phyloP scores from a whole-genome alignment of 805 yeast genomes.

The Scheffersomyces stipitis region DNA sequence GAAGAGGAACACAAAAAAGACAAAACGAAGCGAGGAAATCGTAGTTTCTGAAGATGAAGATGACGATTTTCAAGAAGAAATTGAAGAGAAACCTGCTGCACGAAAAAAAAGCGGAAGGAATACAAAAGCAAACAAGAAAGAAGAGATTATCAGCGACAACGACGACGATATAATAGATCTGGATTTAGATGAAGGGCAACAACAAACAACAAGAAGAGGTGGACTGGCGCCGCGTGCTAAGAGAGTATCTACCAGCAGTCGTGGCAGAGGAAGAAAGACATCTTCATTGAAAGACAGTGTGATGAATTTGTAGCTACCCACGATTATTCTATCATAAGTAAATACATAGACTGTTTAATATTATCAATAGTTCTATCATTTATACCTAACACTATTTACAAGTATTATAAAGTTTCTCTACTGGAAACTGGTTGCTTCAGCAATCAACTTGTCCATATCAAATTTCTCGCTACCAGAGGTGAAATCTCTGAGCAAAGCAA shows the following conservation, averaged over 20 bases:
- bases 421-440: slow-evolving; percentile 74
- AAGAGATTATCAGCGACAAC: slow-evolving; percentile 3
- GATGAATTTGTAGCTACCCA: slow-evolving; percentile 3
- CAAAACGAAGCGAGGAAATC: not conserved
- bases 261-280: not conserved
- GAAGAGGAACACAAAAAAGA: not conserved
- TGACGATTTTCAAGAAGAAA: slow-evolving; percentile 3
- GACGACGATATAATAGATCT: slow-evolving; percentile 3
- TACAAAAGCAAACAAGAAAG: slow-evolving; percentile 4
- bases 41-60: slow-evolving; percentile 1
- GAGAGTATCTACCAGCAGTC: not conserved
- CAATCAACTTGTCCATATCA: slow-evolving; percentile 62
- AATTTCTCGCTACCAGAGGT: slow-evolving; percentile 69
- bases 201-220: not conserved
- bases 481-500: slow-evolving; percentile 62
- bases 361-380: not conserved
- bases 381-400: not conserved
- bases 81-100: slow-evolving; percentile 1
- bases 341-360: not conserved
- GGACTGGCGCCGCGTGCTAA: not conserved
- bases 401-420: slow-evolving; percentile 6
- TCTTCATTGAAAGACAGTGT: slow-evolving; percentile 1
- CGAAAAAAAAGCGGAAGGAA: slow-evolving; percentile 3
- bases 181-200: slow-evolving; percentile 1
- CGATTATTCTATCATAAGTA: too few species aligned